These are phyloP conservation scores for Cryptosporidium xiaoi DNA, from an alignment of 169 alveolate genomes.

Conservation along the genomic window DNA sequence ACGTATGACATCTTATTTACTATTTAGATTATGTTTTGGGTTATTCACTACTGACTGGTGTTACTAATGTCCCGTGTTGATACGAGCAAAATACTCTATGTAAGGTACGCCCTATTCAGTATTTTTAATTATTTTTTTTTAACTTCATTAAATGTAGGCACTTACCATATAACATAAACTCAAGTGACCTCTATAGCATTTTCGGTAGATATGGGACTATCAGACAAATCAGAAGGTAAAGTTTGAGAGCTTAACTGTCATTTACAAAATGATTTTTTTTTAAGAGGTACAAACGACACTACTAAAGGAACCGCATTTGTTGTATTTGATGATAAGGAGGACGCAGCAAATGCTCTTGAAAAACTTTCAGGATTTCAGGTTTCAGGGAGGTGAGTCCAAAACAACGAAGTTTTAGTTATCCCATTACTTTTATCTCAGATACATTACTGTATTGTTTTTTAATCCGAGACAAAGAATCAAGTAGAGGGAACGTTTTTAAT, in stretches of 20 bases:
- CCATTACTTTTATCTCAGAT: neutral
- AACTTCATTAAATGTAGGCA: constrained; percentile 76
- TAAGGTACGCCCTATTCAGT: constrained; percentile 18
- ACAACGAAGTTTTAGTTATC: neutral
- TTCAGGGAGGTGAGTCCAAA: constrained; percentile 92
- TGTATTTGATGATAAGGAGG: constrained; percentile 97
- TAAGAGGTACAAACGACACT: constrained; percentile 89
- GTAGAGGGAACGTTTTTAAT: neutral
- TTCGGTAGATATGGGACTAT: constrained; percentile 99
- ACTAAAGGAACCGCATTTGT: constrained; percentile 97
- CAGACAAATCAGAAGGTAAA: constrained; percentile 95
- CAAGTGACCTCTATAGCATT: constrained; percentile 97
- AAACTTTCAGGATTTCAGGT: constrained; percentile 98
- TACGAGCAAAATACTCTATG: constrained; percentile 24
- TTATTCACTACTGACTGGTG: no score
- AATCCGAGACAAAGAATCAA: neutral
- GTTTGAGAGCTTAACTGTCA: neutral
- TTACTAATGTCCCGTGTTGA: neutral
- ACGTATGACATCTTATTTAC: neutral
- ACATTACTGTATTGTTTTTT: constrained; percentile 41
- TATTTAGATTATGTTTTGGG: no score
- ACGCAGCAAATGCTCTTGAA: constrained; percentile 98
- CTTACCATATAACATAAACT: constrained; percentile 87
- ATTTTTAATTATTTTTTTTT: neutral
- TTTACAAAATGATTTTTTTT: neutral